These are phyloP conservation scores for Cordyceps fumosorosea DNA, from an alignment of 2,329 filamentous ascomycete species.

Conservation along the genomic window DNA sequence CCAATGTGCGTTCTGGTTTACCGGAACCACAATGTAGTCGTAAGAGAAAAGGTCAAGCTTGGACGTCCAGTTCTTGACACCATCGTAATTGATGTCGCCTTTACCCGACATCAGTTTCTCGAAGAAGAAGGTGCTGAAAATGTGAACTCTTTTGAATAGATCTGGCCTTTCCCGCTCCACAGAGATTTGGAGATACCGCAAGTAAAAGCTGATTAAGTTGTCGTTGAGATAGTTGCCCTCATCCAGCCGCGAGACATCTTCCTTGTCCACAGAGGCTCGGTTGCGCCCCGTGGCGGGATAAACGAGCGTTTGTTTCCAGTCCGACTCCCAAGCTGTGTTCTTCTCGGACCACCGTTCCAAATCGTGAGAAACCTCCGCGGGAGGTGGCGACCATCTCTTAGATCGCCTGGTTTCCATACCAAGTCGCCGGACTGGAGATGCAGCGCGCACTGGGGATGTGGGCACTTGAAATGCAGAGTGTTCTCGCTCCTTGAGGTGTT, in stretches of 20 bases:
- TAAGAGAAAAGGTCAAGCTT: conserved; percentile 77
- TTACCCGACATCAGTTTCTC: conserved; percentile 56
- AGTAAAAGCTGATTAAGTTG: conserved; percentile 82
- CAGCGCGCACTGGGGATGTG: not conserved
- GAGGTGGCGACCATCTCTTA: conserved; percentile 17
- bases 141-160: conserved; percentile 62
- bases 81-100: conserved; percentile 71
- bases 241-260: conserved; percentile 71
- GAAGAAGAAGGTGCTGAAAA: conserved; percentile 93
- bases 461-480: no score
- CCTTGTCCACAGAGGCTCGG: conserved; percentile 59
- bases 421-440: conserved; percentile 3
- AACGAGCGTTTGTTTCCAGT: conserved; percentile 53
- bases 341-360: conserved; percentile 41
- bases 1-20: conserved; percentile 87
- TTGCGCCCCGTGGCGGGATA: conserved; percentile 54
- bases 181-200: conserved; percentile 63
- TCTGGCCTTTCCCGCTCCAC: conserved; percentile 49
- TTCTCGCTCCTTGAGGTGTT: not conserved
- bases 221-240: conserved; percentile 88
- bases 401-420: conserved; percentile 21
- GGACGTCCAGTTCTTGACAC: conserved; percentile 81
- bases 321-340: conserved; percentile 44
- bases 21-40: conserved; percentile 85
- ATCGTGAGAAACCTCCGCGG: conserved; percentile 9